A percentile compares a stretch with the other conserved stretches of the same genome.
Evolutionary conservation across 2,329 filamentous ascomycete species (phyloP).

Genomic region (Magnaporthiopsis incrustans): DNA sequence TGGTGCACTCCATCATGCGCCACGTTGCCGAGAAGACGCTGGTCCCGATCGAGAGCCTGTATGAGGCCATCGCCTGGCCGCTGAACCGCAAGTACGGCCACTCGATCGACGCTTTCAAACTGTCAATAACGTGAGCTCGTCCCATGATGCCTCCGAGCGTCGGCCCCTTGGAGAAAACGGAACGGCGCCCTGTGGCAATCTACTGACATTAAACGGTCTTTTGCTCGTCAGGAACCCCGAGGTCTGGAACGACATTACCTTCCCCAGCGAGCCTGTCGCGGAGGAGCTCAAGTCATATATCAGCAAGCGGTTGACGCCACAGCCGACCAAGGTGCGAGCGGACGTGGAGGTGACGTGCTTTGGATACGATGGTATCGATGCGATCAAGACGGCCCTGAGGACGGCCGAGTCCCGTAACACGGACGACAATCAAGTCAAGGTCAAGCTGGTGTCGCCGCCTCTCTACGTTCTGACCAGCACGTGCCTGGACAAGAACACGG

Average conservation of each 20-base stretch:
- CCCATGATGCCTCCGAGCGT: background rate
- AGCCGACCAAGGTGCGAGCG: constrained; percentile 97
- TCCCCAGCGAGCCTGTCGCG: constrained; percentile 76
- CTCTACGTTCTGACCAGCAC: constrained; percentile 95
- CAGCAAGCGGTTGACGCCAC: constrained; percentile 90
- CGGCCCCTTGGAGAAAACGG: too few relatives aligned
- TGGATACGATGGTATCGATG: constrained; percentile 96
- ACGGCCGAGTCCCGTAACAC: constrained; percentile 92
- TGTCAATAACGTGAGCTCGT: constrained; percentile 78
- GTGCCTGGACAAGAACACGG: constrained; percentile 84
- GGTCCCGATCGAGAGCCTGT: constrained; percentile 87
- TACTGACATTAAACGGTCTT: background rate
- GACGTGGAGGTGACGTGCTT: constrained; percentile 96
- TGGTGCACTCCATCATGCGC: constrained; percentile 97
- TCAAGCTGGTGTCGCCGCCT: constrained; percentile 94
- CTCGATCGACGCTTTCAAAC: constrained; percentile 95
- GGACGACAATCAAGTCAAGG: constrained; percentile 88
- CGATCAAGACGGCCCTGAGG: constrained; percentile 86
- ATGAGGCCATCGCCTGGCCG: constrained; percentile 93
- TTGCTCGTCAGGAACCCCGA: constrained; percentile 64
- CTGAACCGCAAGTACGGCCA: constrained; percentile 97
- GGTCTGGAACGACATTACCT: constrained; percentile 88
- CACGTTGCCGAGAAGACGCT: constrained; percentile 97
- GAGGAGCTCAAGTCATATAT: constrained; percentile 94
- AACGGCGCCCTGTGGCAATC: constrained; percentile 10